Evolutionary conservation across 208 protist genomes (phyloP), one percentile per base, ranked within the genome.

Genomic region (Trypanosomatidae sp.): DNA sequence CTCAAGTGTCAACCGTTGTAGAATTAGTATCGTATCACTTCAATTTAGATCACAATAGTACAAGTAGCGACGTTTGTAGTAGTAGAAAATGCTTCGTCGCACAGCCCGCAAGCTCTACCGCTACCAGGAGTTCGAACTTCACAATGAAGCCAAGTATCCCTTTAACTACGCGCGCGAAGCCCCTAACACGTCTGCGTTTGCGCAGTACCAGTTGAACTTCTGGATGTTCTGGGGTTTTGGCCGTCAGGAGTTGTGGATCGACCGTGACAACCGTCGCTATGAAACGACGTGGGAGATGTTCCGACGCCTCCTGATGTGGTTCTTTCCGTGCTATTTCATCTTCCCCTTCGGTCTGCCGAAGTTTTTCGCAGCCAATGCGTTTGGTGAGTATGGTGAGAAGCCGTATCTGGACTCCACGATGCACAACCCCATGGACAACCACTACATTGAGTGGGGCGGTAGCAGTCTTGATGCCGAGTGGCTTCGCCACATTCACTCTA

Each of bases 61-160:
- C n/a, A n/a, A n/a, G n/a, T n/a, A n/a, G n/a, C n/a, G n/a, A n/a
- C n/a, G n/a, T n/a, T n/a, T n/a, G n/a, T n/a, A n/a, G n/a, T n/a
- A n/a, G n/a, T n/a, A n/a, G n/a, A n/a, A 81, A 71, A 96, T 96
- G 89, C 73, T 96, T 22, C 81, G 86, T 33, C 78, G 81, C 8
- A 83, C 77, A 25, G 55, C 33, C 46, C 39, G 60, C 33, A 76
- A 59, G 5, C 79, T 86, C 28, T 96, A 96, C 76, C 83, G 91
- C 25, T 96, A 96, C 80, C 89, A 96, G 56, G 89, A 96, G 76
- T 96, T 96, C 73, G 91, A 94, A 73, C 93, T 96, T 84, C 89
- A 90, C 46, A 91, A 94, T 80, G 56, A 81, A 62, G 89, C 91
- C 65, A 93, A 94, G 56, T 92, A 91, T 65, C 89, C 91, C 1